Evolutionary conservation across 2,329 filamentous ascomycete species (phyloP).

Genomic region (Orbilia quercus): DNA sequence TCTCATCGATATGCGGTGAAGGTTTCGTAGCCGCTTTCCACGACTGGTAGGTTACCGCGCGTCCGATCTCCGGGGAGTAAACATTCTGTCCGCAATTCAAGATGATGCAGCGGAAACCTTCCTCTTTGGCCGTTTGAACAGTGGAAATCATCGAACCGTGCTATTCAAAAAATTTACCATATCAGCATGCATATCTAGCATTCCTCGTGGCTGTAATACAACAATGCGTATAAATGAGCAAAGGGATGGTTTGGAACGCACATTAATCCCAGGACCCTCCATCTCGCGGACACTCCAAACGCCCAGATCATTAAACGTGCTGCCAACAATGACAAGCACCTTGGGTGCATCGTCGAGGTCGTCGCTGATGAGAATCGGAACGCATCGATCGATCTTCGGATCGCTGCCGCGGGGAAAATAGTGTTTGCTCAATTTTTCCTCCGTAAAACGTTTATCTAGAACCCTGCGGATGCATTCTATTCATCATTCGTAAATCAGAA

Average conservation of each 20-base stretch:
- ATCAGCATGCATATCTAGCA: slow-evolving; percentile 24
- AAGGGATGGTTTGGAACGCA: slow-evolving; percentile 23
- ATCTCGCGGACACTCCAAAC: slow-evolving; percentile 43
- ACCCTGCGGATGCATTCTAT: slow-evolving; percentile 63
- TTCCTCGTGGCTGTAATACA: slow-evolving; percentile 17
- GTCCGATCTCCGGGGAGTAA: slow-evolving; percentile 56
- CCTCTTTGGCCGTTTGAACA: slow-evolving; percentile 53
- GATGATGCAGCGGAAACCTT: slow-evolving; percentile 57
- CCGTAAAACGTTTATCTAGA: slow-evolving; percentile 72
- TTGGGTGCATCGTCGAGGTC: slow-evolving; percentile 32
- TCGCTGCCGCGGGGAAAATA: slow-evolving; percentile 71
- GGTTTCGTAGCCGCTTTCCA: slow-evolving; percentile 58
- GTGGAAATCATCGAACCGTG: slow-evolving; percentile 59
- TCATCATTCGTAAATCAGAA: no score
- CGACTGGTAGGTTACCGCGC: slow-evolving; percentile 54
- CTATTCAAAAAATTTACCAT: slow-evolving; percentile 52
- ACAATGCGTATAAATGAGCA: slow-evolving; percentile 30
- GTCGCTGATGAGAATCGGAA: slow-evolving; percentile 73
- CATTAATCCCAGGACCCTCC: slow-evolving; percentile 49
- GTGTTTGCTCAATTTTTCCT: slow-evolving; percentile 71
- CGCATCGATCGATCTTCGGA: slow-evolving; percentile 67
- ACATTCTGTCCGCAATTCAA: slow-evolving; percentile 58
- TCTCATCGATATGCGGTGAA: slow-evolving; percentile 45
- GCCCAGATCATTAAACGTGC: slow-evolving; percentile 47
- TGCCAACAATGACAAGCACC: slow-evolving; percentile 33